Percentiles rank a stretch among this genome's conserved stretches.
These are phyloP conservation scores for Penicillium crystallinum DNA, from an alignment of 495 filamentous ascomycete species.

Conservation along the genomic window DNA sequence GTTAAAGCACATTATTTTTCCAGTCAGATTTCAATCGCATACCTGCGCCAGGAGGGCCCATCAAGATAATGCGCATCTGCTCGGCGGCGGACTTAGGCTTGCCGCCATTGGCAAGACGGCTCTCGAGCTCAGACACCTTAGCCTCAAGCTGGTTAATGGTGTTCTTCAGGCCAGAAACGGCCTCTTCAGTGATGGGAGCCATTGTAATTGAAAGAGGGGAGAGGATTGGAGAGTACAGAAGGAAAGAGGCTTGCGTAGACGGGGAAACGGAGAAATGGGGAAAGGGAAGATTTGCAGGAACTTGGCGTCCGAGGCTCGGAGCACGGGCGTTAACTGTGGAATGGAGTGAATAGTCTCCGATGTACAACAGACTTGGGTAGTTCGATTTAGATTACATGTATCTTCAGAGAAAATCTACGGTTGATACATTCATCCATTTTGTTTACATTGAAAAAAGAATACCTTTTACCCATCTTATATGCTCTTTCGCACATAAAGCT, in stretches of 20 bases:
- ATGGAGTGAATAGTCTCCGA: background rate
- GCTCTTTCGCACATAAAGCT: background rate
- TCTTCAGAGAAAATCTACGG: no score
- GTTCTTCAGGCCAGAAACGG: constrained; percentile 66
- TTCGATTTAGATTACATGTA: no score
- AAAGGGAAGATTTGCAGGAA: constrained; percentile 33
- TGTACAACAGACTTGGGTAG: no score
- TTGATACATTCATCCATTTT: no score
- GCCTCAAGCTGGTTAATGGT: constrained; percentile 78
- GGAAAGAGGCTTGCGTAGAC: constrained; percentile 15
- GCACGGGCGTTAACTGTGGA: constrained; percentile 6
- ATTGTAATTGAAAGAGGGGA: constrained; percentile 47
- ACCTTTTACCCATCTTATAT: background rate
- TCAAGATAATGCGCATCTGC: constrained; percentile 88
- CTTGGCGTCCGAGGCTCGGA: constrained; percentile 32
- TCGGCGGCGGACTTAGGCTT: constrained; percentile 47
- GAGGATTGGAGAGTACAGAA: constrained; percentile 13
- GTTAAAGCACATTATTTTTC: constrained; percentile 22
- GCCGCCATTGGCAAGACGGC: constrained; percentile 49
- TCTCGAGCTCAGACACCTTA: constrained; percentile 74
- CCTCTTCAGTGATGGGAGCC: constrained; percentile 79
- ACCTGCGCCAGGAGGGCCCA: constrained; percentile 98
- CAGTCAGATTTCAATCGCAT: constrained; percentile 23
- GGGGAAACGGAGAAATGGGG: constrained; percentile 28
- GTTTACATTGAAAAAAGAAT: no score